Conservation (phyloP, 805 yeast genomes). For the Spathaspora arborariae region DNA sequence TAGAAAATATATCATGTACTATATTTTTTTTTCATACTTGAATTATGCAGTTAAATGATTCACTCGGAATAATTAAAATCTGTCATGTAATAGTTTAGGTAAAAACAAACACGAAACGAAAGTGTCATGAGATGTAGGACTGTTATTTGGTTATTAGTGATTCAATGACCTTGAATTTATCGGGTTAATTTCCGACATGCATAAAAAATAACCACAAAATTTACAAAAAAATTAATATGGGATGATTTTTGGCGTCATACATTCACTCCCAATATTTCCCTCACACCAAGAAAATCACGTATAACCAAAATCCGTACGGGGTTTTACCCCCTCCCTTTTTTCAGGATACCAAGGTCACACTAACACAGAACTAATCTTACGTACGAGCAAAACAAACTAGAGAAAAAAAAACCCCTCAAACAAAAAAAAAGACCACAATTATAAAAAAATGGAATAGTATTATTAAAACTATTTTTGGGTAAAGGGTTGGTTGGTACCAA, state of each 20-base stretch:
- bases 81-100: too few species aligned
- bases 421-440: not conserved
- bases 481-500: constrained; percentile 1
- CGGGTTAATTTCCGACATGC: not conserved
- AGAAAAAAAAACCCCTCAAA: not conserved
- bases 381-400: not conserved
- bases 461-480: not conserved
- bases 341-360: not conserved
- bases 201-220: not conserved
- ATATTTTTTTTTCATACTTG: too few species aligned
- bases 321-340: not conserved
- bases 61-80: too few species aligned
- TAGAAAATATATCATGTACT: too few species aligned
- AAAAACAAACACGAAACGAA: too few species aligned
- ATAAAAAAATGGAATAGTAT: not conserved
- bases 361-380: not conserved
- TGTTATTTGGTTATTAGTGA: too few species aligned
- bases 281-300: not conserved
- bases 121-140: too few species aligned
- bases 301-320: not conserved
- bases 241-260: not conserved
- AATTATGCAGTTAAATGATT: too few species aligned
- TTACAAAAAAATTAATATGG: not conserved
- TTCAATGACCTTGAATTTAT: not conserved
- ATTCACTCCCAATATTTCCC: not conserved